Conservation (phyloP, 2,329 filamentous ascomycete genomes). For the Dichotomopilus funicola region DNA sequence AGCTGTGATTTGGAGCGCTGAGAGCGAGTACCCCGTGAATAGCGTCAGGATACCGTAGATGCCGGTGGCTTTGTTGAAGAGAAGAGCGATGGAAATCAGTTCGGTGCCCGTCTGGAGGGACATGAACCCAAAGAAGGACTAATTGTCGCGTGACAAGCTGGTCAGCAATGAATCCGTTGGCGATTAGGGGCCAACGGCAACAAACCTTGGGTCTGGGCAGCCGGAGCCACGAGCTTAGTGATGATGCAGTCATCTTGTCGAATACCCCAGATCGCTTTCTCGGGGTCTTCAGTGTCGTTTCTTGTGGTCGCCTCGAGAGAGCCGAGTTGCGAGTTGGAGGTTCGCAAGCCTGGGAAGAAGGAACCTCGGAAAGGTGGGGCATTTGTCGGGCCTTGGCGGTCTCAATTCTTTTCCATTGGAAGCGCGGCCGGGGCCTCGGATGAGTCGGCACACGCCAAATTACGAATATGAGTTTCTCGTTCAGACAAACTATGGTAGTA, state of each 20-base stretch:
- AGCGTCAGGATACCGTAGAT: slow-evolving; percentile 86
- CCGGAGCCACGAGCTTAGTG: slow-evolving; percentile 20
- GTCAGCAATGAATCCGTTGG: background rate
- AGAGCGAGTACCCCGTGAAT: slow-evolving; percentile 78
- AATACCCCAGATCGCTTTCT: too few species aligned
- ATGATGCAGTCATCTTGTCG: slow-evolving; percentile 7
- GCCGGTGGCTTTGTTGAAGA: slow-evolving; percentile 89
- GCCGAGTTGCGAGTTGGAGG: too few species aligned
- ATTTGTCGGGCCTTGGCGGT: too few species aligned
- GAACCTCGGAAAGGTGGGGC: too few species aligned
- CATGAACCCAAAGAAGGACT: slow-evolving; percentile 83
- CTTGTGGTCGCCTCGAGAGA: too few species aligned
- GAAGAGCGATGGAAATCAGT: slow-evolving; percentile 72
- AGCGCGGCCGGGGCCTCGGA: too few species aligned
- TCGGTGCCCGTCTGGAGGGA: slow-evolving; percentile 81
- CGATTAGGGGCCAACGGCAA: background rate
- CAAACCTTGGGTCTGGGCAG: slow-evolving; percentile 28
- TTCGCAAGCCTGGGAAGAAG: background rate
- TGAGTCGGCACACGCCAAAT: too few species aligned
- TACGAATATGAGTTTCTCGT: too few species aligned
- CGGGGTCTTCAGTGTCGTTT: too few species aligned
- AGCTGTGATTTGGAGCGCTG: slow-evolving; percentile 77
- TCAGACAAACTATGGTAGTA: too few species aligned
- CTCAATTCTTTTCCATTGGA: too few species aligned
- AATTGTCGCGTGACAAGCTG: background rate